Evolutionary conservation across 352 stramenopile genomes (phyloP).

Genomic region (Phytophthora hybrid): DNA sequence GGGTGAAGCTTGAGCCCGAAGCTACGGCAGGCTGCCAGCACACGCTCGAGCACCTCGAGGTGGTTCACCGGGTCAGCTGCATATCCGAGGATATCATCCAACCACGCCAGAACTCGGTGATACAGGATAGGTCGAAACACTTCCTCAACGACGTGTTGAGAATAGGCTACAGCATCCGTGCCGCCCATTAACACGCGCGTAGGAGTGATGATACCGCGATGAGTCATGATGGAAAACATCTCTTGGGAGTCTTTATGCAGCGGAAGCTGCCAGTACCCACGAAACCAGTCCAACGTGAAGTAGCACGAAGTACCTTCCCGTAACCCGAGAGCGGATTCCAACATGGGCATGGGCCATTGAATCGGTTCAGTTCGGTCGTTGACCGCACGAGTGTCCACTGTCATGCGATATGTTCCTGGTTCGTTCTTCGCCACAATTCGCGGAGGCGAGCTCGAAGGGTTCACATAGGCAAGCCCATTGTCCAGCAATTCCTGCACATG

Average conservation of each 20-base stretch:
- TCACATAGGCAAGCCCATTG: not conserved
- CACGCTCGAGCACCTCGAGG: conserved; percentile 7
- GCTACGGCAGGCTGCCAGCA: not conserved
- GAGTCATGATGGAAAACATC: conserved; percentile 16
- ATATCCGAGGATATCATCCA: conserved; percentile 14
- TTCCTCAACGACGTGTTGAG: conserved; percentile 9
- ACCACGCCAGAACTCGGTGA: conserved; percentile 8
- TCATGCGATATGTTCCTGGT: conserved; percentile 9
- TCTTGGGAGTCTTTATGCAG: conserved; percentile 8
- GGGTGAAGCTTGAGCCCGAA: conserved; percentile 11
- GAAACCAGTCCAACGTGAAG: conserved; percentile 27
- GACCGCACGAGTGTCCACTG: not conserved
- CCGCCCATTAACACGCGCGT: conserved; percentile 25
- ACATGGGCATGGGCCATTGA: conserved; percentile 14
- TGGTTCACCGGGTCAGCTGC: not conserved
- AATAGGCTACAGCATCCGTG: conserved; percentile 5
- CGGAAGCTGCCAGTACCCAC: conserved; percentile 25
- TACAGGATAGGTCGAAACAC: conserved; percentile 2
- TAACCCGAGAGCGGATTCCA: conserved; percentile 3
- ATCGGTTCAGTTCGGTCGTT: conserved; percentile 11
- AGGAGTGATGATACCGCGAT: conserved; percentile 12
- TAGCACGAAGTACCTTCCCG: not conserved
- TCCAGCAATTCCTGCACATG: conserved; percentile 8
- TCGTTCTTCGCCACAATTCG: conserved; percentile 7
- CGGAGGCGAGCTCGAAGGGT: not conserved